Evolutionary conservation across 164 flowering plant species (phyloP), one percentile per base, ranked within the genome.

Genomic region (Magnolia kwangsiensis): DNA sequence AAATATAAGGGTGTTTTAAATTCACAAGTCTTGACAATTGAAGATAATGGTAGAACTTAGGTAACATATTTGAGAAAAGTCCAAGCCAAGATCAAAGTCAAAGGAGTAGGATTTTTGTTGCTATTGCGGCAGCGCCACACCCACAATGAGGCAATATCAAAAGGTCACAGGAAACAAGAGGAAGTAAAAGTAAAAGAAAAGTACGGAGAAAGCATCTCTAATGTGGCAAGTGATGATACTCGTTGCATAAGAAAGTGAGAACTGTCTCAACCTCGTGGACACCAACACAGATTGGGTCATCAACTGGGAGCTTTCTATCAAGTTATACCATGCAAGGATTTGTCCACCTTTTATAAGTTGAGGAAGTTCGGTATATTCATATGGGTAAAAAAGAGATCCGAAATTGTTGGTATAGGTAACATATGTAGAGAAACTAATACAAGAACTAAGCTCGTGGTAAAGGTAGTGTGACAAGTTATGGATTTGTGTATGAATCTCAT

Each of bases 401-500:
- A 45, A 8, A 16, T 5, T 72, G 18, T 72, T 20, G 65, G 63
- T 5, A 20, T n/a, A 4, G 2, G 37, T 51, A 2, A 58, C 14
- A 21, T 72, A 4, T 72, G 21, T 50, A 19, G 51, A 49, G 2
- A 3, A 7, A 9, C 74, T n/a, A n/a, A 8, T 23, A 72, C 13
- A 9, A 2, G 45, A 20, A 5, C 8, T 18, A 51, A 51, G 31
- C n/a, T 72, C 8, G 37, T 58, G 16, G 11, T 55, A 1, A 72
- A 58, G 45, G 14, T 51, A 13, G 64, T 72, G 0, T 7, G 65
- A 51, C 64, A 23, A 24, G 64, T 72, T 7, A 5, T 18, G 49
- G 59, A 71, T 20, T 45, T 71, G 8, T 23, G 59, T 8, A 13
- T 71, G 59, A 71, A 71, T 71, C 59, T 71, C n/a, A 71, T 63